A percentile compares a stretch with the other conserved stretches of the same genome.
Evolutionary conservation across 352 stramenopile species (phyloP).

Genomic region (Globisporangium emineosum): DNA sequence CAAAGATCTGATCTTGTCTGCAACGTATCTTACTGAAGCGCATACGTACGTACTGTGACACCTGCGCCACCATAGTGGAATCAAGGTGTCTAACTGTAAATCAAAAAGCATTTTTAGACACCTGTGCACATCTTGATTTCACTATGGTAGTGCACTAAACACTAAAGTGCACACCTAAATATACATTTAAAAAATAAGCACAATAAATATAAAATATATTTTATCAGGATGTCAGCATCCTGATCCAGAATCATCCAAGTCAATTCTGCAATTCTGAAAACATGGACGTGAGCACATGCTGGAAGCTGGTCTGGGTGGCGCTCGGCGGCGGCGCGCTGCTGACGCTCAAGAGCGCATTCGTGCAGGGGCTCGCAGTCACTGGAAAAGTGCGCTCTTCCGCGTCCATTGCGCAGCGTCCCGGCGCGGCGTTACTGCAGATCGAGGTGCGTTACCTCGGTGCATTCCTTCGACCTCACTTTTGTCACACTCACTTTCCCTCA

Average conservation of each 20-base stretch:
- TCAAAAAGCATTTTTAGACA: no score
- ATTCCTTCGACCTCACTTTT: neutral
- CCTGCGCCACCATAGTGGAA: no score
- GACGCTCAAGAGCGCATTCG: conserved; percentile 35
- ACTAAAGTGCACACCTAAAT: no score
- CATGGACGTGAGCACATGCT: conserved; percentile 19
- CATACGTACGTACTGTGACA: no score
- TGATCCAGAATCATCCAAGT: no score
- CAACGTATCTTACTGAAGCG: conserved; percentile 1
- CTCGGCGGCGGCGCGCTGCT: conserved; percentile 24
- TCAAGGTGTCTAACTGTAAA: no score
- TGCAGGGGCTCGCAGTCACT: conserved; percentile 37
- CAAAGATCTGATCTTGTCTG: conserved; percentile 8
- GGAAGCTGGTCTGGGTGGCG: conserved; percentile 28
- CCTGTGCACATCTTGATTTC: no score
- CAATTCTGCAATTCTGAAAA: neutral
- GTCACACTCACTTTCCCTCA: neutral
- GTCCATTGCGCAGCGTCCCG: conserved; percentile 26
- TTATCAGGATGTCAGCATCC: no score
- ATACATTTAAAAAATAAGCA: no score
- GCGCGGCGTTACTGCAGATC: conserved; percentile 27
- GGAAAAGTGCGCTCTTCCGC: conserved; percentile 34
- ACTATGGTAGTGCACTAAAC: no score
- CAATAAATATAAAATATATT: no score
- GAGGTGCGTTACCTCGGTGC: conserved; percentile 20